Evolutionary conservation across 257 asterid genomes (phyloP).

Genomic region (Gentiana straminea): DNA sequence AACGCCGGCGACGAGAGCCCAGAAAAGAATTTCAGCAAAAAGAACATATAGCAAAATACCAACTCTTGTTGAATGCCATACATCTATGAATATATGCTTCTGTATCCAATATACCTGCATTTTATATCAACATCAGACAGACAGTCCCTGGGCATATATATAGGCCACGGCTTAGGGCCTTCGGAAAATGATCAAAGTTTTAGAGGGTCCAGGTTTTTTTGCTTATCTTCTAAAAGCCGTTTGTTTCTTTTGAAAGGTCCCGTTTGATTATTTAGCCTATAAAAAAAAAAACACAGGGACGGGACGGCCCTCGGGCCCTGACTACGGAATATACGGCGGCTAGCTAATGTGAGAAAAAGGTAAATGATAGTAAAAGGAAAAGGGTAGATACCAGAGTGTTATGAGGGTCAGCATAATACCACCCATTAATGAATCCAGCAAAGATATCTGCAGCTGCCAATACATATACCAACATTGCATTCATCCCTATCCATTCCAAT

Average conservation of each 20-base stretch:
- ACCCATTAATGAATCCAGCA: conserved; percentile 69
- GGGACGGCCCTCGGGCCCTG: too few relatives aligned
- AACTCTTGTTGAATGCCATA: conserved; percentile 56
- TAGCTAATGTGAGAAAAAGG: too few relatives aligned
- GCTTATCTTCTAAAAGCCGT: too few relatives aligned
- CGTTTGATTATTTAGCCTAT: too few relatives aligned
- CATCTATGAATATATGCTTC: conserved; percentile 59
- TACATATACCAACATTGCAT: conserved; percentile 81
- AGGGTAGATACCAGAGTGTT: conserved; percentile 43
- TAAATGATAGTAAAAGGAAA: neutral
- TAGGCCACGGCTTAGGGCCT: too few relatives aligned
- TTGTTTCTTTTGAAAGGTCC: too few relatives aligned
- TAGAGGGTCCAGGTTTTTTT: too few relatives aligned
- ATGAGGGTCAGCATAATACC: conserved; percentile 62
- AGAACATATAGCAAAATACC: conserved; percentile 62
- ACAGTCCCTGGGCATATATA: neutral
- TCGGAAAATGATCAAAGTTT: too few relatives aligned
- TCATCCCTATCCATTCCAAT: conserved; percentile 75
- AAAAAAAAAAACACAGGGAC: too few relatives aligned
- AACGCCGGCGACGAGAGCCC: conserved; percentile 50
- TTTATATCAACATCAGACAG: neutral
- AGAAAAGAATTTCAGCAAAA: conserved; percentile 63
- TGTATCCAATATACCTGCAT: conserved; percentile 54
- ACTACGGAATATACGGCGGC: too few relatives aligned
- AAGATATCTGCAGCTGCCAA: conserved; percentile 69